These are phyloP conservation scores for Fusarium sp. DNA, from an alignment of 2,329 filamentous ascomycete species.

Conservation along the genomic window DNA sequence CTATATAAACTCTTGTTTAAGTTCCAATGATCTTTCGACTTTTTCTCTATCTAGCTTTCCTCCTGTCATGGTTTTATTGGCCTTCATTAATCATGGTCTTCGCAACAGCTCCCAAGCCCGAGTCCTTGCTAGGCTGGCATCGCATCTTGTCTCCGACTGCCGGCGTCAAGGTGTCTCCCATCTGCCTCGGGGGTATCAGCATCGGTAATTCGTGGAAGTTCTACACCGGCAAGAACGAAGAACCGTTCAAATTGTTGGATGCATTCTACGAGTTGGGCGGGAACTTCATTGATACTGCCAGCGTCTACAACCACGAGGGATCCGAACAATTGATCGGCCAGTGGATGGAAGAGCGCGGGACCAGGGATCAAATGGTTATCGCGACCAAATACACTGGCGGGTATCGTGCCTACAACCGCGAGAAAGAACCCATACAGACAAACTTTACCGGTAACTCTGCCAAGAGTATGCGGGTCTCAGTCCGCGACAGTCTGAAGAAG, in stretches of 20 bases:
- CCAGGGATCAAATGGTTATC: constrained; percentile 64
- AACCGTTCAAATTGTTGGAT: constrained; percentile 70
- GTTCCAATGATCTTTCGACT: no score
- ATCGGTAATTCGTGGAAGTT: constrained; percentile 44
- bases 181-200: constrained; percentile 47
- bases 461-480: constrained; percentile 57
- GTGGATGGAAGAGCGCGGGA: constrained; percentile 62
- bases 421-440: constrained; percentile 22
- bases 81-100: no score
- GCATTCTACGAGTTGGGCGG: constrained; percentile 68
- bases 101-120: constrained; percentile 29
- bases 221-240: constrained; percentile 59
- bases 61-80: no score
- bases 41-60: no score
- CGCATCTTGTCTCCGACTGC: constrained; percentile 44
- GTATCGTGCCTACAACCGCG: constrained; percentile 49
- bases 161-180: constrained; percentile 46
- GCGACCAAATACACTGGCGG: constrained; percentile 65
- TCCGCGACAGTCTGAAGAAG: constrained; percentile 60
- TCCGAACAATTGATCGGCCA: constrained; percentile 68
- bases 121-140: constrained; percentile 41
- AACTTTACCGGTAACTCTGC: constrained; percentile 60
- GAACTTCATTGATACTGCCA: constrained; percentile 74
- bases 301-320: constrained; percentile 65
- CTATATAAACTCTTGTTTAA: no score